Base-by-base conservation (phyloP, 2,329 filamentous ascomycete genomes). In the Colletotrichum sp. region DNA sequence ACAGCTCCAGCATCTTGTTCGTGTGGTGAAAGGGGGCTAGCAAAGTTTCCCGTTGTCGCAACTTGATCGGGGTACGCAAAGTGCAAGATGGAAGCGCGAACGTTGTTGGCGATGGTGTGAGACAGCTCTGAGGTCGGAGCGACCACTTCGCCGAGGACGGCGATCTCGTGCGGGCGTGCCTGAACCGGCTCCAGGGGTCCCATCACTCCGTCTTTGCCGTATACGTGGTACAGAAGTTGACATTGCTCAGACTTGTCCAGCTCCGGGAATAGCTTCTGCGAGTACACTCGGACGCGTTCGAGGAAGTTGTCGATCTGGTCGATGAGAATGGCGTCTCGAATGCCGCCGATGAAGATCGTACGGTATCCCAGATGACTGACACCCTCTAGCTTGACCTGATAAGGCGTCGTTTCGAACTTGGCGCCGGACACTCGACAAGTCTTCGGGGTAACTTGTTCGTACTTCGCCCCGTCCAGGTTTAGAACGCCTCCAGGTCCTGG, bases 31-130 rank as follows among this genome's bases (percentile, higher is more conserved):
- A 70, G 30, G 58, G 66, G 66, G 10, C 52, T 70, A 0, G 86
- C 88, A 64, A 91, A 87, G 74, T 91, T 91, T 0, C 89, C 89
- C 0, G 85, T 83, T 0, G 88, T 91, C 0, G 88, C 89, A 21
- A 87, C 86, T 78, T 91, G 89, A 1, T 86, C 85, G 0, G 83
- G 81, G 70, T 91, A 91, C 0, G 86, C 83, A 1, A 82, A 86
- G 76, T 91, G 89, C 66, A 83, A 80, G 78, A 82, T 82, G 6
- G 73, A 81, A 2, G 82, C 79, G 43, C 81, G 73, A 0, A 81
- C 82, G 15, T 80, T 83, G 2, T 80, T 79, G 0, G 81, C 81
- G 13, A 83, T 62, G 1, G 82, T 84, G 7, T 82, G 86, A 0
- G 89, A 87, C 2, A 88, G 75, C 8, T 83, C 81, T 71, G 90